Base-by-base conservation (phyloP, 2,329 filamentous ascomycete genomes). In the Trichoderma aggressivum region DNA sequence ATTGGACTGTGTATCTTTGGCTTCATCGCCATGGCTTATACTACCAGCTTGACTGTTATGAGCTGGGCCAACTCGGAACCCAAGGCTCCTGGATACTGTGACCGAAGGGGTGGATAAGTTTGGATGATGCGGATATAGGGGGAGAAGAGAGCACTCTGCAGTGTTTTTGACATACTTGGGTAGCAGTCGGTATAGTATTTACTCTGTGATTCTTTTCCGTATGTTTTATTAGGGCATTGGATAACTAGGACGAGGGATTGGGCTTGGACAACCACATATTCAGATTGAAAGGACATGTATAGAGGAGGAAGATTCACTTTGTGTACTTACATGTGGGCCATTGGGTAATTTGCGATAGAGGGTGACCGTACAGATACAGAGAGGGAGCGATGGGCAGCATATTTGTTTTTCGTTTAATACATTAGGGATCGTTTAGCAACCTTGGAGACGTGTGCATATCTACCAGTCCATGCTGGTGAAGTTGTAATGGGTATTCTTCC, bases 11-110 rank as follows among this genome's bases (percentile, higher is more conserved):
- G 93, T 76, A 83, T 94, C 71, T 94, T 98, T 77, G 96, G 96
- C 8, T 83, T 94, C 67, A 81, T 94, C 21, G 93, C 93, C 76
- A 99, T 98, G 92, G 88, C 88, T 7, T 99, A 99, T 81, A 97
- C 96, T 0, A 98, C 96, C 0, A 86, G 87, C 43, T 84, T 98
- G 76, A 99, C 96, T 0, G 84, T 98, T 61, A 87, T 91, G 78
- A 97, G 92, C 81, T 99, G 96, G 97, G 89, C 92, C 7, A 86
- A 84, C 64, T 89, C 89, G 5, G 81, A 81, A 16, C 82, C 84
- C 16, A 79, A 79, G 71, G 76, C 80, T 8, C 87, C 87, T 0
- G 85, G 86, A 69, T 89, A 89, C 77, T 90, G 88, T 73, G 86
- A 89, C 68, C 80, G 79, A 68, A 81, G 74, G 60, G 66, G 66